Evolutionary conservation across 805 yeast genomes (phyloP).

Genomic region (Monosporozyma servazzii): DNA sequence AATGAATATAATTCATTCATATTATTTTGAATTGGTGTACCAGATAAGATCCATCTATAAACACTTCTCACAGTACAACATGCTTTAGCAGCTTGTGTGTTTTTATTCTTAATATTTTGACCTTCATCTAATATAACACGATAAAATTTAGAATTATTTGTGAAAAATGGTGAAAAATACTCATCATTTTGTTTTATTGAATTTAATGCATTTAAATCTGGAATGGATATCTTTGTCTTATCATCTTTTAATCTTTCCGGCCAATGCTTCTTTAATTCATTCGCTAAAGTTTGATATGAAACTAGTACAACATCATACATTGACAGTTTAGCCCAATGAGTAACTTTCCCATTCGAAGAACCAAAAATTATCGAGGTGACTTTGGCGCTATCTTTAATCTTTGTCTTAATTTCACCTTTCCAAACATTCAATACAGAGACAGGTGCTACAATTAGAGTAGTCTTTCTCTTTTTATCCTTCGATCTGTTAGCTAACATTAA

Average conservation of each 20-base stretch:
- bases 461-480: constrained; percentile 32
- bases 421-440: constrained; percentile 82
- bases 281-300: constrained; percentile 70
- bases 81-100: constrained; percentile 39
- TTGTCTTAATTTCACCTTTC: constrained; percentile 64
- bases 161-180: constrained; percentile 59
- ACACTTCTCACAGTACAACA: constrained; percentile 33
- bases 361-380: constrained; percentile 56
- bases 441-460: constrained; percentile 81
- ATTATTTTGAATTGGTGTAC: constrained; percentile 56
- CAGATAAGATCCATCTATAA: constrained; percentile 52
- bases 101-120: constrained; percentile 47
- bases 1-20: constrained; percentile 45
- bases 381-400: constrained; percentile 40
- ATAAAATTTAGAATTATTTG: constrained; percentile 42
- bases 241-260: constrained; percentile 25
- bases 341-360: constrained; percentile 30
- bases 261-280: constrained; percentile 66
- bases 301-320: constrained; percentile 67
- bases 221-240: constrained; percentile 15
- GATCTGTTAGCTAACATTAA: constrained; percentile 37
- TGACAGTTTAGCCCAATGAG: constrained; percentile 38
- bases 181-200: constrained; percentile 22
- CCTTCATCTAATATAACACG: constrained; percentile 61
- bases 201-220: constrained; percentile 26